phyloP scores from a whole-genome alignment of 331 rosid species.

The Ulmus americana region DNA sequence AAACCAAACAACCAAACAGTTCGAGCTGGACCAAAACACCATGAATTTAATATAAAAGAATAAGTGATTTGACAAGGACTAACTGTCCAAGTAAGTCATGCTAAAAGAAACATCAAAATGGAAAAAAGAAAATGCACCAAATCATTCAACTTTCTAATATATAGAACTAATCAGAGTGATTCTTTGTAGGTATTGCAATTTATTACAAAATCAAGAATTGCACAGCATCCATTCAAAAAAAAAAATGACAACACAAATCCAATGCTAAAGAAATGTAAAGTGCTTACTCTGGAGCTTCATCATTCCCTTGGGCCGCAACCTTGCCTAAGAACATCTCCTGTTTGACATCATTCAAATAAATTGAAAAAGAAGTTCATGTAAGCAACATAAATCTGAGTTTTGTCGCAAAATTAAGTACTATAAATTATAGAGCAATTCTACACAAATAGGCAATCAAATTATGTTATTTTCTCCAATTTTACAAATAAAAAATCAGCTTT shows the following conservation, averaged over 20 bases:
- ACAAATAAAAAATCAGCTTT: not conserved
- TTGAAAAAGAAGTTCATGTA: not conserved
- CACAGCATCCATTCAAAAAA: not conserved
- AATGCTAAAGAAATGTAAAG: conserved; percentile 5
- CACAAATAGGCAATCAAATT: not conserved
- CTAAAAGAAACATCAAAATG: no score
- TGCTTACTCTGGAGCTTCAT: conserved; percentile 43
- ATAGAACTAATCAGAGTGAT: no score
- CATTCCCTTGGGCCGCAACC: conserved; percentile 47
- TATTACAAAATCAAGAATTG: not conserved
- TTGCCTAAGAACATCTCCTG: conserved; percentile 71
- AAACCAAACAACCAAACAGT: no score
- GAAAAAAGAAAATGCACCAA: no score
- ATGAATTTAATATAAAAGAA: no score
- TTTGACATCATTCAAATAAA: conserved; percentile 22
- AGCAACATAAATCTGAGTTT: not conserved
- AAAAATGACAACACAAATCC: not conserved
- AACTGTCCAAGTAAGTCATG: no score
- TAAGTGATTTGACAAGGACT: no score
- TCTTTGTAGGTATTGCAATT: no score
- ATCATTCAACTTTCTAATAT: no score
- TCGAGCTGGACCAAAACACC: no score
- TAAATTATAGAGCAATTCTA: not conserved
- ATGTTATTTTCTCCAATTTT: not conserved
- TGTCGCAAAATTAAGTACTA: no score